Evolutionary conservation across 768 basidiomycete genomes (phyloP).

Genomic region (Mycena indigotica): DNA sequence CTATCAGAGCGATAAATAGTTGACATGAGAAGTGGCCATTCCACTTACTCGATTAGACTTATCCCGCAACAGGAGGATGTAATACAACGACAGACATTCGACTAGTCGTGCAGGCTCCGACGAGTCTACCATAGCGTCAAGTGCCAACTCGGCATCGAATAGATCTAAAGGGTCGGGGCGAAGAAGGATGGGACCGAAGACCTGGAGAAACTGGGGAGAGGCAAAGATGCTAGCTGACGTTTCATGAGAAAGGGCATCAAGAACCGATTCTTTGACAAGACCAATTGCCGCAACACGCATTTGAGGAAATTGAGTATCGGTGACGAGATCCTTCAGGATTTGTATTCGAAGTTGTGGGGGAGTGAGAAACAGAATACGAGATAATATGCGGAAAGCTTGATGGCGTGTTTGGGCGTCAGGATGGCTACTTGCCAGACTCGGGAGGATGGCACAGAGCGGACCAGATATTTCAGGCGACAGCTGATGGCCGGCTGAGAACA

Average conservation of each 20-base stretch:
- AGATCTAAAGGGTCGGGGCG: conserved; percentile 56
- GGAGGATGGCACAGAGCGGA: conserved; percentile 53
- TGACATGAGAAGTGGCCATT: not conserved
- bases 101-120: conserved; percentile 63
- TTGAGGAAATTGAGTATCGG: conserved; percentile 55
- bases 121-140: conserved; percentile 53
- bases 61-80: conserved; percentile 64
- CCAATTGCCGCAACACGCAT: conserved; percentile 72
- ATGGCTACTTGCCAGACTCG: conserved; percentile 62
- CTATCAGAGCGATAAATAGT: conserved; percentile 31
- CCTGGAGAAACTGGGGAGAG: conserved; percentile 55
- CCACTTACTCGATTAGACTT: conserved; percentile 51
- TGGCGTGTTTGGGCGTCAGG: conserved; percentile 61
- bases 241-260: conserved; percentile 47
- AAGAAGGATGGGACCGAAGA: conserved; percentile 64
- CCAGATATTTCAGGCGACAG: conserved; percentile 48
- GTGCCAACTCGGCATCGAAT: conserved; percentile 38
- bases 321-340: conserved; percentile 55
- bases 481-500: conserved; percentile 20
- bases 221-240: conserved; percentile 47
- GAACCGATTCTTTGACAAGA: conserved; percentile 65
- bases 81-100: conserved; percentile 70
- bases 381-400: conserved; percentile 61
- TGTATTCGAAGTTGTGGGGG: conserved; percentile 54
- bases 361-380: conserved; percentile 50